Conservation (phyloP, 257 asterid genomes). For the Lithospermum erythrorhizon region DNA sequence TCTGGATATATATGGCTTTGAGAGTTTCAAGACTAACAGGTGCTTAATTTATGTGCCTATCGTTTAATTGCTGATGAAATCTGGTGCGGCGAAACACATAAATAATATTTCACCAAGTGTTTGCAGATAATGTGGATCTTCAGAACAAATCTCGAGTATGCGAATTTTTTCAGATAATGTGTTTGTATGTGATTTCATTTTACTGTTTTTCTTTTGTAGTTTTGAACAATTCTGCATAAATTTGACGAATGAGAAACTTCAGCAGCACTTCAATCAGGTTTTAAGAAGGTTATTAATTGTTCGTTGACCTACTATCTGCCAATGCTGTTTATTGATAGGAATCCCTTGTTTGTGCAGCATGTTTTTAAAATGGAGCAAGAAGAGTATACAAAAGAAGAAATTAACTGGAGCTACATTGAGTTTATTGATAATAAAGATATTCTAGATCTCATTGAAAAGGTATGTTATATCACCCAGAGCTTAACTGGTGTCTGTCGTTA, state of each 20-base stretch:
- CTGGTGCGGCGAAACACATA: constrained; percentile 3
- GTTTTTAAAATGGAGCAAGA: constrained; percentile 99
- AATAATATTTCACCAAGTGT: not conserved
- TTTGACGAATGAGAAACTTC: constrained; percentile 97
- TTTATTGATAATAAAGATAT: constrained; percentile 96
- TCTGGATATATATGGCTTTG: constrained; percentile 49
- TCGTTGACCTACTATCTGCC: constrained; percentile 6
- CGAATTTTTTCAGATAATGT: not conserved
- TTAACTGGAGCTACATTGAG: constrained; percentile 98
- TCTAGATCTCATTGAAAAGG: constrained; percentile 93
- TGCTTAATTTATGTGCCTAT: constrained; percentile 33
- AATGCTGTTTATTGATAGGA: constrained; percentile 12
- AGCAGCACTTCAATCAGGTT: constrained; percentile 99
- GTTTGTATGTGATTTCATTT: constrained; percentile 5
- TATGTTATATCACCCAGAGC: constrained; percentile 11
- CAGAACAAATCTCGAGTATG: not conserved
- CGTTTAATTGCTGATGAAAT: constrained; percentile 10
- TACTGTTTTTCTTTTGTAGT: constrained; percentile 32
- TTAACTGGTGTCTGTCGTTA: not conserved
- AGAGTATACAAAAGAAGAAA: constrained; percentile 97
- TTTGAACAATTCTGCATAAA: constrained; percentile 96
- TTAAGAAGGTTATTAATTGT: constrained; percentile 5
- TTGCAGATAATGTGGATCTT: not conserved
- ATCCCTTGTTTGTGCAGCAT: constrained; percentile 50
- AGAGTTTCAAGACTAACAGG: constrained; percentile 58